These are phyloP conservation scores for Ceratocystiopsis brevicomis DNA, from an alignment of 2,329 filamentous ascomycete species.

Conservation along the genomic window DNA sequence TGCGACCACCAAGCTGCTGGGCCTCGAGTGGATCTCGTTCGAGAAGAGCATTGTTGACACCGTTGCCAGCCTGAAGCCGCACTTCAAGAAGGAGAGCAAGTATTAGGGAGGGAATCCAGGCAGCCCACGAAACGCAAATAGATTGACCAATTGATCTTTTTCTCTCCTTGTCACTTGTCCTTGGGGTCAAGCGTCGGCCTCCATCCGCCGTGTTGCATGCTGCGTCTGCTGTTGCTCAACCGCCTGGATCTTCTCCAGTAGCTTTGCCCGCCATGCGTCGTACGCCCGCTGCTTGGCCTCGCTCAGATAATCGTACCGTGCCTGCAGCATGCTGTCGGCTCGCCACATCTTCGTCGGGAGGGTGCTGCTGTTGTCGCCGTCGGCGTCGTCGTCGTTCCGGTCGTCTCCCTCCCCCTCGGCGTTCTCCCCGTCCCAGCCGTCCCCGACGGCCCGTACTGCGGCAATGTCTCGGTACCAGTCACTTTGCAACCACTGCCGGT, in stretches of 20 bases:
- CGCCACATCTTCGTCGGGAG: slow-evolving; percentile 24
- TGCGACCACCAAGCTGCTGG: slow-evolving; percentile 38
- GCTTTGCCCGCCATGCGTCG: slow-evolving; percentile 40
- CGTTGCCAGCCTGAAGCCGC: slow-evolving; percentile 38
- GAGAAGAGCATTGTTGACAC: slow-evolving; percentile 46
- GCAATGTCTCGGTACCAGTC: slow-evolving; percentile 46
- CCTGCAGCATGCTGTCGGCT: slow-evolving; percentile 56
- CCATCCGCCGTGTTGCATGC: slow-evolving; percentile 3
- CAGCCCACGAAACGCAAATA: no score
- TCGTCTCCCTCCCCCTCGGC: slow-evolving; percentile 17
- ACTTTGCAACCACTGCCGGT: slow-evolving; percentile 34
- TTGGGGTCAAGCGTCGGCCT: slow-evolving; percentile 5
- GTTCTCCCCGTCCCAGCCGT: slow-evolving; percentile 11
- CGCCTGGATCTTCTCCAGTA: slow-evolving; percentile 33
- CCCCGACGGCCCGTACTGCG: slow-evolving; percentile 26
- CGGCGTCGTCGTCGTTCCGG: slow-evolving; percentile 17
- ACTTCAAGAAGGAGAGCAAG: not conserved
- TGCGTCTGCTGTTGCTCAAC: not conserved
- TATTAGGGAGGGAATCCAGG: no score
- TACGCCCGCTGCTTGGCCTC: slow-evolving; percentile 43
- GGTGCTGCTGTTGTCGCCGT: slow-evolving; percentile 14
- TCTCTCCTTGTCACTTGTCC: no score
- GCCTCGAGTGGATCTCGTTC: slow-evolving; percentile 40
- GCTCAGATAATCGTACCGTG: slow-evolving; percentile 52
- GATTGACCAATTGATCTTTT: no score